Evolutionary conservation across 2,329 filamentous ascomycete genomes (phyloP).

Genomic region (Aspergillus calidoustus): DNA sequence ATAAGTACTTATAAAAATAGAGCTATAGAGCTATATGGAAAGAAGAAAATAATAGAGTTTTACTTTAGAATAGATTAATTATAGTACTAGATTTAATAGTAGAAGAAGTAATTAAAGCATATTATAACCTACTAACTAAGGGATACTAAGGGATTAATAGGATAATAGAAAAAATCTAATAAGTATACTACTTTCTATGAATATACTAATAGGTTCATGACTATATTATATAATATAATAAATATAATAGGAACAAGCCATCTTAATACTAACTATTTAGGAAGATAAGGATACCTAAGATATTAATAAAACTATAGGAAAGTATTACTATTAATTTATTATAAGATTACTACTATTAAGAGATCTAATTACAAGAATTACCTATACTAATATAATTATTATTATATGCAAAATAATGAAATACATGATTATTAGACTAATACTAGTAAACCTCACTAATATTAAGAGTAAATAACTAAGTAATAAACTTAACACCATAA

Average conservation of each 20-base stretch:
- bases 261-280: not conserved
- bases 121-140: not conserved
- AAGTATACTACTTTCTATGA: slow-evolving; percentile 3
- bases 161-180: not conserved
- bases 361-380: not conserved
- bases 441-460: not conserved
- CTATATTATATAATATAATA: slow-evolving; percentile 2
- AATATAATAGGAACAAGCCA: slow-evolving; percentile 3
- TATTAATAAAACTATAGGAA: slow-evolving; percentile 4
- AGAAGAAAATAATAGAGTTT: not conserved
- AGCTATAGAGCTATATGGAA: not conserved
- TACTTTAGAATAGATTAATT: not conserved
- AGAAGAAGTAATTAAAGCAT: not conserved
- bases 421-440: slow-evolving; percentile 1
- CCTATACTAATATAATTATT: not conserved
- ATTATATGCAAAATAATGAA: slow-evolving; percentile 3
- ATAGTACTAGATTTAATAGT: not conserved
- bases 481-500: too few species aligned
- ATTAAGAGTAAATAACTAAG: too few species aligned
- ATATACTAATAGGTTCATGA: slow-evolving; percentile 5
- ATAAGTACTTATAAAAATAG: not conserved
- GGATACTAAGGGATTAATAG: not conserved
- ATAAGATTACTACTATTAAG: not conserved
- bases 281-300: not conserved
- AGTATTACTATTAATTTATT: slow-evolving; percentile 1